Evolutionary conservation across 305 asterid species (phyloP), one percentile per base, ranked within the genome.

Genomic region (Fraxinus baroniana): DNA sequence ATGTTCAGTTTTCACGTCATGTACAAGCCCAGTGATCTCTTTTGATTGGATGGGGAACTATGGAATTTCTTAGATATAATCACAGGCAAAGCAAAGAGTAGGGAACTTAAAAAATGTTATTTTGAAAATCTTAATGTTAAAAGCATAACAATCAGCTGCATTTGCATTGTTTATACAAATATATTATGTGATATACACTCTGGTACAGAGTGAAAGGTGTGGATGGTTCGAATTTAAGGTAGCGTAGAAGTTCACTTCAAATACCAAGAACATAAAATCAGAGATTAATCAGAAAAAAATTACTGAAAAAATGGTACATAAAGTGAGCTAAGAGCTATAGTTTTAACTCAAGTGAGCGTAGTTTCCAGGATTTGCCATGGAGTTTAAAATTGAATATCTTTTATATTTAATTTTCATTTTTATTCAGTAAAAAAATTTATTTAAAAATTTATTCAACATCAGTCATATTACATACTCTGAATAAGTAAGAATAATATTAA

Each of bases 1-100:
- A 18, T 60, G 28, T 73, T 79, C 80, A 81, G 72, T 81, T 76
- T 83, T 77, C 84, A 84, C 78, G 46, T 64, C 83, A 78, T 22
- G 81, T 74, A 64, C 80, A 71, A 76, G 84, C 83, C 83, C 62
- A 49, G 78, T 28, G 55, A 68, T 78, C 79, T 74, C 80, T 30
- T 80, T 52, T 62, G 60, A 76, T 80, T 28, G 77, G 82, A 68
- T 80, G 41, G 81, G 70, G 46, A 80, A 60, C 36, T 28, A 62
- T 28, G 41, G 75, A 74, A 46, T 66, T 39, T 41, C 62, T 1
- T 7, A 60, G 55, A 37, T 66, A 9, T 78, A 80, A 78, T 36
- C 35, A 78, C 60, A 60, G 46, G 49, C 24, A 49, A 76, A 74
- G 78, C 79, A 83, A 73, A 22, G 46, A 55, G 77, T 70, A 44